Base-by-base conservation (phyloP, 2,329 filamentous ascomycete genomes). In the Chalaropsis ovoidea region DNA sequence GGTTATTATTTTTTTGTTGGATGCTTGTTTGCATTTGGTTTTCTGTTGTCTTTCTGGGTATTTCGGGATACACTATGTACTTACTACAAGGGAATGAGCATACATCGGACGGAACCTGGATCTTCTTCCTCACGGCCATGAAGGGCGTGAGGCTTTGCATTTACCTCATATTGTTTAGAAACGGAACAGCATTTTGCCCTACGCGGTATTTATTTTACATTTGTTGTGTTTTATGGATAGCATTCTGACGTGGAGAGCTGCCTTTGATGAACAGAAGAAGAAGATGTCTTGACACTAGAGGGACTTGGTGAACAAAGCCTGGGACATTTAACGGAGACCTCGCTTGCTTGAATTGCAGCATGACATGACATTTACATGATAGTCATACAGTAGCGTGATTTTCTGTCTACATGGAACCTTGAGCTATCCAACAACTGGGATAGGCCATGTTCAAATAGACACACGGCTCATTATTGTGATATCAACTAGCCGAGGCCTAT, bases 1-100 rank as follows among this genome's bases (percentile, higher is more conserved):
- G 24, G 52, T 17, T 62, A 45, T 47, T 72, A 71, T 64, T 73
- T 71, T 73, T 71, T 62, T 69, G 72, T 3, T 75, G 72, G 72
- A 73, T 74, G 68, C 75, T 75, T 69, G 69, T 68, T 63, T 73
- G 69, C 43, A 72, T 71, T 64, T 74, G 71, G 62, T 69, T 72
- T 3, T 75, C 72, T 27, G 70, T 73, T 68, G 70, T 72, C 42
- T 70, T 64, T 49, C 52, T 49, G 45, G 52, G 47, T 31, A 43
- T 13, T 31, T 17, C 31, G 47, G 54, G 10, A 31, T 65, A 62
- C 43, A 65, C 35, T 7, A 31, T 27, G 54, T 15, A 41, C 60
- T 47, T 54, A 65, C 42, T 61, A 54, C 60, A 31, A 31, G 42
- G 39, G 61, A 39, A 65, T 58, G 45, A 64, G 47, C 27, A 56